These are phyloP conservation scores for Mercurialis annua DNA, from an alignment of 345 rosid genomes.

Conservation along the genomic window DNA sequence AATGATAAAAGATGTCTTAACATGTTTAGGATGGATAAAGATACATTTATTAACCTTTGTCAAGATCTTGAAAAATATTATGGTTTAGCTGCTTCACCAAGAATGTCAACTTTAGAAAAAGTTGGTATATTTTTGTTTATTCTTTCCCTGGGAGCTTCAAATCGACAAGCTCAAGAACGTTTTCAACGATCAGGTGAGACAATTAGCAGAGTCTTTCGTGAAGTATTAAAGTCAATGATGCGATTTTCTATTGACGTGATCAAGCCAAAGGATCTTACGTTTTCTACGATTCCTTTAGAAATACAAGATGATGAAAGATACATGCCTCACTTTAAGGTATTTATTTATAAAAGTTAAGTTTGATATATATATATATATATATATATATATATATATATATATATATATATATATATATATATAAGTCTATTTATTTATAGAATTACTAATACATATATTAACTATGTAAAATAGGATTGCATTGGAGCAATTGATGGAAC, in stretches of 20 bases:
- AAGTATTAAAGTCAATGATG: not conserved
- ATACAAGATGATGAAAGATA: too few species aligned
- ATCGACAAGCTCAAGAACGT: not conserved
- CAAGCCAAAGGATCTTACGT: not conserved
- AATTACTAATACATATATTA: too few species aligned
- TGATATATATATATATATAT: not conserved
- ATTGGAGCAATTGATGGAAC: not conserved
- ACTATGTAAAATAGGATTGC: not conserved
- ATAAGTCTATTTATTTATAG: too few species aligned
- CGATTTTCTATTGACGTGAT: not conserved
- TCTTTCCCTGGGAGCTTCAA: not conserved
- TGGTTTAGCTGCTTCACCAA: too few species aligned
- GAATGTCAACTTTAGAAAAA: too few species aligned
- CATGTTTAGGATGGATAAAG: not conserved
- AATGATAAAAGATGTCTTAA: not conserved
- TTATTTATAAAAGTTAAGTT: not conserved
- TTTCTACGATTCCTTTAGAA: not conserved
- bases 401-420: not conserved
- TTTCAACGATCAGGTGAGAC: not conserved
- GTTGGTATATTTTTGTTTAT: not conserved
- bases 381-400: not conserved
- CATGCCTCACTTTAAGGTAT: too few species aligned
- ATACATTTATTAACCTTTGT: not conserved
- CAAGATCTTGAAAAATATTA: too few species aligned
- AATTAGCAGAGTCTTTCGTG: not conserved